Conservation (phyloP, 305 asterid genomes). For the Fraxinus floribunda region DNA sequence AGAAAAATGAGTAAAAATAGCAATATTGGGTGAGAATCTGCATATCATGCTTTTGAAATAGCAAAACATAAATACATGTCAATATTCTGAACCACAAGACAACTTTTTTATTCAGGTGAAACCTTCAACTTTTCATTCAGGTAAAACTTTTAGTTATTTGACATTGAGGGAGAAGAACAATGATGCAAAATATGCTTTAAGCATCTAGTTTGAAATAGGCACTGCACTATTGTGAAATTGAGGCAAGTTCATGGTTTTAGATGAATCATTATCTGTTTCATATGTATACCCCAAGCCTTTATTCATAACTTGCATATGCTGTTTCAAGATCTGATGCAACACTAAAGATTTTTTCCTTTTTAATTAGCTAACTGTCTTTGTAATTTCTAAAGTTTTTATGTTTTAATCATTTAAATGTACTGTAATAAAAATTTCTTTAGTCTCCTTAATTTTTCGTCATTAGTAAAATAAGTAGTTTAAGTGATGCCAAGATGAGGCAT, state of each 20-base stretch:
- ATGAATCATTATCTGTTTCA: neutral
- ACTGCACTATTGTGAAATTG: neutral
- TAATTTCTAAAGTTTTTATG: neutral
- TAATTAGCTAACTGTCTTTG: neutral
- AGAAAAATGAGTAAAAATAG: neutral
- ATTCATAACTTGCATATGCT: neutral
- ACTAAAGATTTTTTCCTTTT: neutral
- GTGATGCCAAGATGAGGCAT: neutral
- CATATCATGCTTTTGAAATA: neutral
- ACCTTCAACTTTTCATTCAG: neutral
- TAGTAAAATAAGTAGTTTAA: neutral
- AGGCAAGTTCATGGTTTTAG: neutral
- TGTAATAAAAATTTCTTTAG: neutral
- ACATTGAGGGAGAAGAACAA: neutral
- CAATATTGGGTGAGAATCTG: neutral
- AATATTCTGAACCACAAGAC: neutral
- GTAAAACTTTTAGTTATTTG: neutral
- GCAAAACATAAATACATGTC: neutral
- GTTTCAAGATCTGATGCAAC: neutral
- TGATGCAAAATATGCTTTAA: neutral
- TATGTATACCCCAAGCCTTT: neutral
- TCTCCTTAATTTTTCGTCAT: neutral
- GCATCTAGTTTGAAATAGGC: neutral
- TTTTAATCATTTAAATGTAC: neutral
- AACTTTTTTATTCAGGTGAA: neutral